These are phyloP conservation scores for Coccomyxa sp. DNA, from an alignment of 139 green algal species.

Conservation along the genomic window DNA sequence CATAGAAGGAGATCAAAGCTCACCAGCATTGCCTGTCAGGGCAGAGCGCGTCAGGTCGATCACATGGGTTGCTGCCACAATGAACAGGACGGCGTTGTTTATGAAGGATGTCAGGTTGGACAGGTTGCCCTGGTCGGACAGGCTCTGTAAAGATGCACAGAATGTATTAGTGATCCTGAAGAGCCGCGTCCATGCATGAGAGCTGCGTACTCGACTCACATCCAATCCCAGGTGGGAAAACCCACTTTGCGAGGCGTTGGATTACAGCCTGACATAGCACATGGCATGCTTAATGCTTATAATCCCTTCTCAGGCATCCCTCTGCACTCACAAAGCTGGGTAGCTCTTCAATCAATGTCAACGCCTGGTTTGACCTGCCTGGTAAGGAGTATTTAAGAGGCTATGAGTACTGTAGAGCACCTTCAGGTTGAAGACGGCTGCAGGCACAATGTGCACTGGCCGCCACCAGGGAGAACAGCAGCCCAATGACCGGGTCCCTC, in stretches of 20 bases:
- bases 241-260: background rate
- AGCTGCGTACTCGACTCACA: background rate
- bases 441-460: background rate
- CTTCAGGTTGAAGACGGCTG: background rate
- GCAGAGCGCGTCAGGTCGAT: background rate
- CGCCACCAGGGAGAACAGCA: background rate
- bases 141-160: background rate
- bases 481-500: too few species aligned
- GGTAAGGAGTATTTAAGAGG: background rate
- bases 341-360: too few species aligned
- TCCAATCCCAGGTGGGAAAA: background rate
- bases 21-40: background rate
- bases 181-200: background rate
- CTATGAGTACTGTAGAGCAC: background rate
- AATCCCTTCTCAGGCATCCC: too few species aligned
- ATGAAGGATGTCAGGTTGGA: background rate
- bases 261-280: background rate
- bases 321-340: too few species aligned
- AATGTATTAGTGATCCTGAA: background rate
- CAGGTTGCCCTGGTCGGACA: background rate
- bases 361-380: too few species aligned
- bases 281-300: too few species aligned
- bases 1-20: background rate
- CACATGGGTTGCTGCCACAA: background rate
- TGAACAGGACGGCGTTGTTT: background rate